These are phyloP conservation scores for Magnaporthiopsis rhizophila DNA, from an alignment of 2,329 filamentous ascomycete genomes.

Conservation along the genomic window DNA sequence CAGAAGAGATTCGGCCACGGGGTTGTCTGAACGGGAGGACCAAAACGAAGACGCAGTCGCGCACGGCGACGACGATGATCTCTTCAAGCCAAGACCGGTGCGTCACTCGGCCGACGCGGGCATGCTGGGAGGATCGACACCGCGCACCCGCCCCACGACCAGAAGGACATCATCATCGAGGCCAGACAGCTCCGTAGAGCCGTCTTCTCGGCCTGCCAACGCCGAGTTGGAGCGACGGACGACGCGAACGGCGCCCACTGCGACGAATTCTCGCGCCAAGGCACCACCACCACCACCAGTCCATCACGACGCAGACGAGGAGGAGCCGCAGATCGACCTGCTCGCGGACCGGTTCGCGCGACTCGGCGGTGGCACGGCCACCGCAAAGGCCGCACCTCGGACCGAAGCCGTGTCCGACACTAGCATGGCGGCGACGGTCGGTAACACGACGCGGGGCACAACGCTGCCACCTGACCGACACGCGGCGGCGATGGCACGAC, in stretches of 20 bases:
- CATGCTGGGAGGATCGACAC: neutral
- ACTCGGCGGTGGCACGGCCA: conserved; percentile 24
- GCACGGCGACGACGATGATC: conserved; percentile 3
- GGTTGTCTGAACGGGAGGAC: neutral
- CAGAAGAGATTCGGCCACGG: neutral
- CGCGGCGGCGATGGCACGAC: conserved; percentile 45
- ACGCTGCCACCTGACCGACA: conserved; percentile 40
- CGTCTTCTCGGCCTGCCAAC: neutral
- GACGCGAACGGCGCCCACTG: neutral
- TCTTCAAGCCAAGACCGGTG: neutral
- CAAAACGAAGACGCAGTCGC: neutral
- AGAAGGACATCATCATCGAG: neutral
- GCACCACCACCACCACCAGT: neutral
- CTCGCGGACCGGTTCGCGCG: conserved; percentile 36
- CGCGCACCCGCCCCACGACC: neutral
- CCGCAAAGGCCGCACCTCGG: neutral
- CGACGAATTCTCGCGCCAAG: neutral
- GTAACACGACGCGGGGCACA: conserved; percentile 31
- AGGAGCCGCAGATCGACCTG: conserved; percentile 33
- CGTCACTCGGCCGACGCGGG: conserved; percentile 1
- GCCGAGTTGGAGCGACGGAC: neutral
- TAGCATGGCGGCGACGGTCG: conserved; percentile 25
- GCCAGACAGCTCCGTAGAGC: neutral
- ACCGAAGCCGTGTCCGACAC: conserved; percentile 24
- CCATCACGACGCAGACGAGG: conserved; percentile 7